Evolutionary conservation across 148 eudicot genomes (phyloP).

Genomic region (Cornus kousa): DNA sequence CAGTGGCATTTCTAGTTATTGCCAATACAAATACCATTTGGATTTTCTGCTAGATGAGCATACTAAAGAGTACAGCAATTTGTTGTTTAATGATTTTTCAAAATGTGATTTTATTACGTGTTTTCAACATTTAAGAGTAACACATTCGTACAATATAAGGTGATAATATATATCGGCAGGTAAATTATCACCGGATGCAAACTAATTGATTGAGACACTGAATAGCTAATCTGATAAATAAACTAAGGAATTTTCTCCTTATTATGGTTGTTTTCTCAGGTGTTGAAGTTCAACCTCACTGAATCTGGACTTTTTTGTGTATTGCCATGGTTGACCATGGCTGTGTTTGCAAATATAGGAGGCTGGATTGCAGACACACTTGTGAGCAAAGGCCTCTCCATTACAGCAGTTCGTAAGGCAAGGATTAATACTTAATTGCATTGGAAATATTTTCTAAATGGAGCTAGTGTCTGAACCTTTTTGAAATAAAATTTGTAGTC

Average conservation of each 20-base stretch:
- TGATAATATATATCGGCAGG: background rate
- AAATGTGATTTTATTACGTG: background rate
- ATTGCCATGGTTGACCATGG: conserved; percentile 99
- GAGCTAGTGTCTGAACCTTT: background rate
- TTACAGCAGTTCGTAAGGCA: conserved; percentile 94
- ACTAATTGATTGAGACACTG: background rate
- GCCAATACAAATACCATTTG: background rate
- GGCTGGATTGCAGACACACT: conserved; percentile 99
- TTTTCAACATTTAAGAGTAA: background rate
- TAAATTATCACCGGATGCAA: background rate
- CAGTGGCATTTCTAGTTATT: background rate
- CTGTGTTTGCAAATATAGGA: conserved; percentile 90
- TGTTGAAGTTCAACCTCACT: conserved; percentile 89
- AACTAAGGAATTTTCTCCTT: conserved; percentile 13
- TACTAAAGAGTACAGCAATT: background rate
- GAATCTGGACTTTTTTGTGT: conserved; percentile 90
- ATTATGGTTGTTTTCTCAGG: conserved; percentile 44
- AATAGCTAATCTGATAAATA: conserved; percentile 20
- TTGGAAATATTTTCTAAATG: background rate
- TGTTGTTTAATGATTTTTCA: background rate
- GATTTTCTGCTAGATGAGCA: background rate
- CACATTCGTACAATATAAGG: background rate
- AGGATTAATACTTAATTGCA: conserved; percentile 8
- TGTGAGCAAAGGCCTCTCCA: conserved; percentile 75
- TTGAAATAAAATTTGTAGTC: background rate